Evolutionary conservation across 176 grass and related monocot genomes (phyloP), one percentile per base, ranked within the genome.

Genomic region (Aegilops sharonensis): DNA sequence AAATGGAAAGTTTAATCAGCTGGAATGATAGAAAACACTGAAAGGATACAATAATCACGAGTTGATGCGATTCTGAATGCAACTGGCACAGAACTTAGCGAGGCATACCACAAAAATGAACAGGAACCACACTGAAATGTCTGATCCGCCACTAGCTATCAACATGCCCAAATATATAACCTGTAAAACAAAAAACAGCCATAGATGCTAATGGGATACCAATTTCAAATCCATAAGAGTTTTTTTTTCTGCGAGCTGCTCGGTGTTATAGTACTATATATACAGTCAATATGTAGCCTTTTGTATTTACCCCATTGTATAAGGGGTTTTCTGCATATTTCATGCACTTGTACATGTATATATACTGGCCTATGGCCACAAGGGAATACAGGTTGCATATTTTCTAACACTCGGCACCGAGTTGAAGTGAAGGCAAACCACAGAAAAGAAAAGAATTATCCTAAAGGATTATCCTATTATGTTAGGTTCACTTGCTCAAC

Each of bases 31-130:
- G 48, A 8, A 29, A 69, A 80, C 21, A 83, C 5, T 67, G 54
- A 40, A 86, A 56, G 29, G 5, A 72, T 27, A 52, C 27, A 12
- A 81, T 80, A 77, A 47, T 68, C 13, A 24, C 52, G 77, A 37
- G 39, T 68, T 60, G 50, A 20, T 39, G 8, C 12, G 0, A 59
- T 70, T 84, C 9, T 39, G 29, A 68, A 14, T 35, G 20, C 15
- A 9, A 29, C n/a, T 37, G 18, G 64, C 73, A 40, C 37, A 70
- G 68, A 84, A 15, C 12, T 83, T 24, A 72, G 52, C 56, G 43
- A 75, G 64, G 84, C 90, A 43, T 98, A 99, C 97, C 94, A 91
- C 92, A 83, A 99, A 99, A 30, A 91, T 63, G 69, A 93, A 94
- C 68, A 96, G 42, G 61, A 96, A 93, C 97, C 97, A 96, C 66